phyloP scores from a whole-genome alignment of 2,329 filamentous ascomycete genomes.

The Pseudofabraea citricarpa region DNA sequence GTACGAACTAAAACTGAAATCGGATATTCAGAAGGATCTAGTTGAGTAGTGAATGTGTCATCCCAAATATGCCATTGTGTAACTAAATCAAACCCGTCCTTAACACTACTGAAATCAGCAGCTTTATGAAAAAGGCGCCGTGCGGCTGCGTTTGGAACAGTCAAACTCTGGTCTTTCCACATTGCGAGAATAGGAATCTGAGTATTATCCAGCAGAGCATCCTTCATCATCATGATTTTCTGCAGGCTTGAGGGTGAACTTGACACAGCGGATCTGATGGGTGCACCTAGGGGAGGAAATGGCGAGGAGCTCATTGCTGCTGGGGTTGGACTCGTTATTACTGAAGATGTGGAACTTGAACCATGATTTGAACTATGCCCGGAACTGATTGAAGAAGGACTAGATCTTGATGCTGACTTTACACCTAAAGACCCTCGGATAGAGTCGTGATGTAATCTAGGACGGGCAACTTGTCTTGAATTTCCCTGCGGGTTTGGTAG shows the following conservation, averaged over 20 bases:
- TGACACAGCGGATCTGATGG: slow-evolving; percentile 47
- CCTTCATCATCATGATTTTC: slow-evolving; percentile 71
- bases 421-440: background rate
- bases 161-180: slow-evolving; percentile 75
- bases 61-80: slow-evolving; percentile 57
- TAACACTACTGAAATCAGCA: slow-evolving; percentile 31
- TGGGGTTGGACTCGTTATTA: slow-evolving; percentile 43
- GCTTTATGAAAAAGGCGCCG: slow-evolving; percentile 43
- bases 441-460: slow-evolving; percentile 9
- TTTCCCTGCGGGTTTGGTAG: slow-evolving; percentile 17
- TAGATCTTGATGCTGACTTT: slow-evolving; percentile 15
- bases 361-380: slow-evolving; percentile 17
- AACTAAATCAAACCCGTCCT: slow-evolving; percentile 52
- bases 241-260: slow-evolving; percentile 62
- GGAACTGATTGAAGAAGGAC: slow-evolving; percentile 22
- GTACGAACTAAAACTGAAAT: slow-evolving; percentile 60
- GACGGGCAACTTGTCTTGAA: slow-evolving; percentile 13
- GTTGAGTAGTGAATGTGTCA: slow-evolving; percentile 56
- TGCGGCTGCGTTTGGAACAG: slow-evolving; percentile 61
- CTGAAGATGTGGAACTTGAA: slow-evolving; percentile 29
- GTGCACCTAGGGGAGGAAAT: slow-evolving; percentile 65
- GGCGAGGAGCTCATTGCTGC: slow-evolving; percentile 50
- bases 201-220: slow-evolving; percentile 71
- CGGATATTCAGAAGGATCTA: slow-evolving; percentile 59
- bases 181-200: slow-evolving; percentile 71